A percentile compares a stretch with the other conserved stretches of the same genome.
phyloP scores from a whole-genome alignment of 2,329 filamentous ascomycete genomes.

The Phaeosphaeria sp. region DNA sequence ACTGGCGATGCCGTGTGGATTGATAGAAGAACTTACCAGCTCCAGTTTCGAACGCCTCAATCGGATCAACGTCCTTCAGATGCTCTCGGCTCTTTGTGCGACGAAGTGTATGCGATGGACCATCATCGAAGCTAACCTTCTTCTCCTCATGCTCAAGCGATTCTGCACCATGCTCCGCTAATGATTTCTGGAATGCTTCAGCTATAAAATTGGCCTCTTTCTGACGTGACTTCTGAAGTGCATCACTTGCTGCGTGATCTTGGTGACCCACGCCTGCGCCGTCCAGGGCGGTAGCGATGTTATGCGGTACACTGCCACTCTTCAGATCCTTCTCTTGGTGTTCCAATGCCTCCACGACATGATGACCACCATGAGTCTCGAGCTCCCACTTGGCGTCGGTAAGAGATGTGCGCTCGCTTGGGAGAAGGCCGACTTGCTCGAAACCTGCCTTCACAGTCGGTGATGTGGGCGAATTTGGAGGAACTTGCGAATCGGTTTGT shows the following conservation, averaged over 20 bases:
- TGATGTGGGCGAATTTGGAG: neutral
- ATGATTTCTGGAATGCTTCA: neutral
- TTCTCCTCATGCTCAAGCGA: neutral
- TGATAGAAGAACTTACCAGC: no score
- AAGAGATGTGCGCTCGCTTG: constrained; percentile 8
- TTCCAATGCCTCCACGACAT: neutral
- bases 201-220: neutral
- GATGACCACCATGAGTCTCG: neutral
- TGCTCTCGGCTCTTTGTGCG: neutral
- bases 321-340: neutral
- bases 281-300: neutral
- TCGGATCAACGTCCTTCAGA: no score
- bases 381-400: neutral
- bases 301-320: neutral
- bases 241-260: neutral
- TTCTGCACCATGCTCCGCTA: neutral
- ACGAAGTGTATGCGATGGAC: neutral
- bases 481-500: neutral
- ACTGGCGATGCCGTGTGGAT: no score
- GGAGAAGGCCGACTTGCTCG: constrained; percentile 12
- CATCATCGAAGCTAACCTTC: neutral
- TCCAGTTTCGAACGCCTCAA: no score
- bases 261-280: neutral
- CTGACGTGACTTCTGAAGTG: neutral
- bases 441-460: constrained; percentile 11